Evolutionary conservation across 148 eudicot genomes (phyloP), one percentile per base, ranked within the genome.

Genomic region (Chenopodium suecicum): DNA sequence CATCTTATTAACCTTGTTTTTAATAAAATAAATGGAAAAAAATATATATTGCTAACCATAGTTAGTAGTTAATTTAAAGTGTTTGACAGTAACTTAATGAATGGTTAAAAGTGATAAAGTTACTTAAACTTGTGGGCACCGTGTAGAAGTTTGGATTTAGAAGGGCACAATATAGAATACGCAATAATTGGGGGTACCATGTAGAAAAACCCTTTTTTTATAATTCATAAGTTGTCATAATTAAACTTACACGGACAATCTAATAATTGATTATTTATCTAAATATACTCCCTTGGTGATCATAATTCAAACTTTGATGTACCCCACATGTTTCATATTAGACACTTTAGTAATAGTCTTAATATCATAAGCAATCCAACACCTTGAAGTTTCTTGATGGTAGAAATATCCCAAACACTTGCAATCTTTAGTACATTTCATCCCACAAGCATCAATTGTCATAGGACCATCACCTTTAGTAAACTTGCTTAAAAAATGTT

Each of bases 381-480:
- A 92, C 82, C 85, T 83, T 10, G 91, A 90, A 31, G 75, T 84
- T 37, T 86, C 89, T 66, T 76, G 81, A n/a, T 90, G 88, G 52
- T 88, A 90, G 82, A 92, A 92, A 78, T 89, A 92, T 4, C 93
- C 95, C 82, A 83, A 62, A 25, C 93, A 90, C 87, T 89, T 92
- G 76, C 95, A 92, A 88, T 92, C 93, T 34, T 77, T 84, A 0
- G 69, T 88, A 54, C 95, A 92, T 74, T 88, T 92, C 25, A 63
- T 75, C 12, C 75, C 77, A 73, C 93, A 92, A 16, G 78, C 82
- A 56, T 64, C 76, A 50, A 76, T 82, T 77, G 80, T 85, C 32
- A 86, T 83, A 0, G 90, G 88, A 29, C 89, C 93, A 79, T 81
- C 76, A 75, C 93, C 95, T 27, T 65, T 85, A 0, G 85, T 88